Conservation (phyloP, 1,139 yeast species). For the Hansenula anomala region DNA sequence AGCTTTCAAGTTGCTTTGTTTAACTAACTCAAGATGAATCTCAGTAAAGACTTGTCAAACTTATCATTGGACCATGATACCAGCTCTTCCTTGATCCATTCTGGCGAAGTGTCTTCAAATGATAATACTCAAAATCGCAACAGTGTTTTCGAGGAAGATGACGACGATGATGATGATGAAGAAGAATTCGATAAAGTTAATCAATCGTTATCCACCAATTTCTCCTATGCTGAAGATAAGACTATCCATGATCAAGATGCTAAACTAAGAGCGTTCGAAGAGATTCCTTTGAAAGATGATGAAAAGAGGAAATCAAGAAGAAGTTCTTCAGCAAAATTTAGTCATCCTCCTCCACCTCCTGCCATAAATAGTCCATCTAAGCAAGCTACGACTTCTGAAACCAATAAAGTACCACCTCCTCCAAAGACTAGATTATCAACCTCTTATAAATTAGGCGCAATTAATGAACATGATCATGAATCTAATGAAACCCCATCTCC, state of each 20-base stretch:
- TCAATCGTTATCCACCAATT: conserved; percentile 41
- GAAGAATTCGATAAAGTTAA: conserved; percentile 18
- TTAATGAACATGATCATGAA: conserved; percentile 62
- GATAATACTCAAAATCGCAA: not conserved
- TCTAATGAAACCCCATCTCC: conserved; percentile 65
- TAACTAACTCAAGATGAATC: not conserved
- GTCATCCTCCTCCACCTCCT: conserved; percentile 32
- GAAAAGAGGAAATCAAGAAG: conserved; percentile 21
- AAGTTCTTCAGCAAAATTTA: conserved; percentile 29
- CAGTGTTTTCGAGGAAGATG: conserved; percentile 6
- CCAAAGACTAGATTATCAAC: conserved; percentile 16
- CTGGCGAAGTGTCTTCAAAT: not conserved
- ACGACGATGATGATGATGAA: conserved; percentile 13
- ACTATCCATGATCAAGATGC: conserved; percentile 67
- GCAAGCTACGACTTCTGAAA: no score
- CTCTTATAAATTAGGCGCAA: conserved; percentile 42
- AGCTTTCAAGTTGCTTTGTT: no score
- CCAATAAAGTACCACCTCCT: conserved; percentile 7
- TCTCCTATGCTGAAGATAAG: conserved; percentile 64
- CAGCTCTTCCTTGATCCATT: not conserved
- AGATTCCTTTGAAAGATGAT: conserved; percentile 20
- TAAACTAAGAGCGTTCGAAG: conserved; percentile 60
- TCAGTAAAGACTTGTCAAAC: conserved; percentile 4
- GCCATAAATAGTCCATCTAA: no score
- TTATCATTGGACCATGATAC: conserved; percentile 1